A percentile compares a stretch with the other conserved stretches of the same genome.
Conservation (phyloP, 163 green algal genomes). For the Scenedesmus sp. region DNA sequence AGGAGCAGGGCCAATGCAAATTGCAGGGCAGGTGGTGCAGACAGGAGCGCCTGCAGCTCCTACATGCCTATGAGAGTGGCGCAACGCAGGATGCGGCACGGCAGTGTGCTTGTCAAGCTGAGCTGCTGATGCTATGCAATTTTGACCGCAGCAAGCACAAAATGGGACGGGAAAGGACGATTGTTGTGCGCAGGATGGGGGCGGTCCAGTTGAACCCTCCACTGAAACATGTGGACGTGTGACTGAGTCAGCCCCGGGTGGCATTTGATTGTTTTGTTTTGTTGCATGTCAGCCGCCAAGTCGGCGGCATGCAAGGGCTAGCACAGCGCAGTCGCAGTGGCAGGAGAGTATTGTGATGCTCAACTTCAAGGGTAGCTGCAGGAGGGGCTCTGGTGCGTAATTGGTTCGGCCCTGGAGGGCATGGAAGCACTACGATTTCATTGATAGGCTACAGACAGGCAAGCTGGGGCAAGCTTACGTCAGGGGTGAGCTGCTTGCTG, state of each 20-base stretch:
- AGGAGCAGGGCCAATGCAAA: background rate
- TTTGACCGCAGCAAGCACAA: background rate
- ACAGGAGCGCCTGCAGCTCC: background rate
- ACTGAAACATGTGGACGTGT: conserved; percentile 27
- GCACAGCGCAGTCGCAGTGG: background rate
- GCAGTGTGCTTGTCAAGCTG: background rate
- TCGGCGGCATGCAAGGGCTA: background rate
- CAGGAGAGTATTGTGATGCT: background rate
- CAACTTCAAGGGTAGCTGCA: background rate
- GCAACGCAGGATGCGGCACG: background rate
- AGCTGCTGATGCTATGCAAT: background rate
- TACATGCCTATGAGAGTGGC: background rate
- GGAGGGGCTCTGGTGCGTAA: background rate
- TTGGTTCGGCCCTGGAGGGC: background rate
- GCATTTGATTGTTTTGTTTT: background rate
- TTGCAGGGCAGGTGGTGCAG: background rate
- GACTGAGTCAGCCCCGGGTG: background rate
- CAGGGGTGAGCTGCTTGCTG: background rate
- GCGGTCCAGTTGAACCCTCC: background rate
- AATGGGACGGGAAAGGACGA: background rate
- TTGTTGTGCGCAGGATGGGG: background rate
- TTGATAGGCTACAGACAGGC: background rate
- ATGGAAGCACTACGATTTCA: background rate
- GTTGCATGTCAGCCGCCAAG: background rate
- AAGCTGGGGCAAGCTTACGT: background rate